phyloP scores from a whole-genome alignment of 225 moss, liverwort and hornwort species.

The Neckera pumila region DNA sequence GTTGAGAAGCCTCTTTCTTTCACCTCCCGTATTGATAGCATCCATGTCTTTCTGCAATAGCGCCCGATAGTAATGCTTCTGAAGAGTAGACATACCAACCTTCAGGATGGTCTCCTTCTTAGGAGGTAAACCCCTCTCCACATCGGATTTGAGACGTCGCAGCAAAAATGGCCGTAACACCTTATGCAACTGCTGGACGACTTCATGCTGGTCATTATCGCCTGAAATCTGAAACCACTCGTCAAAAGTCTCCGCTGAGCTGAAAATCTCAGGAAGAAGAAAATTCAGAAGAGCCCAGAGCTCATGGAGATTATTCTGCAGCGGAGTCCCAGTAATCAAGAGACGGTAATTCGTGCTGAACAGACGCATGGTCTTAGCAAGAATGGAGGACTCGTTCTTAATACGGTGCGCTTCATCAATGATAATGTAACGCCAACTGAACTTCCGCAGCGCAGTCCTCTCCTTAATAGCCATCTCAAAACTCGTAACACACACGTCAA shows the following conservation, averaged over 20 bases:
- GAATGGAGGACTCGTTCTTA: conserved; percentile 91
- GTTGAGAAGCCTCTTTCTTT: conserved; percentile 93
- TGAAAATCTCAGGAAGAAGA: conserved; percentile 92
- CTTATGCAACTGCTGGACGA: conserved; percentile 97
- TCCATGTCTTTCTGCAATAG: conserved; percentile 97
- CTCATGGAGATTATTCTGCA: conserved; percentile 99
- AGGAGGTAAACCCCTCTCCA: conserved; percentile 91
- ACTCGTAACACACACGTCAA: conserved; percentile 95
- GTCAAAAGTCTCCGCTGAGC: conserved; percentile 95
- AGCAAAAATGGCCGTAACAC: conserved; percentile 87
- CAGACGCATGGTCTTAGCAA: conserved; percentile 94
- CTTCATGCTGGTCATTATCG: conserved; percentile 96
- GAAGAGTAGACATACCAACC: conserved; percentile 97
- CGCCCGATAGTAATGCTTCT: conserved; percentile 94
- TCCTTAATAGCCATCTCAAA: conserved; percentile 99
- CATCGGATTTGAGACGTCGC: conserved; percentile 94
- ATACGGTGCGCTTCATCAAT: conserved; percentile 99
- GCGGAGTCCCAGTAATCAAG: conserved; percentile 89
- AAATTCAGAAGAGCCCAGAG: conserved; percentile 94
- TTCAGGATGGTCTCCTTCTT: conserved; percentile 97
- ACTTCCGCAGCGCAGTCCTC: conserved; percentile 74
- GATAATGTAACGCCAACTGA: conserved; percentile 98
- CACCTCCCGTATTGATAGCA: conserved; percentile 94
- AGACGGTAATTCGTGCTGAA: conserved; percentile 89
- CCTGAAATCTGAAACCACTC: conserved; percentile 99